These are phyloP conservation scores for Phytopythium cucurbitacearum DNA, from an alignment of 352 stramenopile species.

Conservation along the genomic window DNA sequence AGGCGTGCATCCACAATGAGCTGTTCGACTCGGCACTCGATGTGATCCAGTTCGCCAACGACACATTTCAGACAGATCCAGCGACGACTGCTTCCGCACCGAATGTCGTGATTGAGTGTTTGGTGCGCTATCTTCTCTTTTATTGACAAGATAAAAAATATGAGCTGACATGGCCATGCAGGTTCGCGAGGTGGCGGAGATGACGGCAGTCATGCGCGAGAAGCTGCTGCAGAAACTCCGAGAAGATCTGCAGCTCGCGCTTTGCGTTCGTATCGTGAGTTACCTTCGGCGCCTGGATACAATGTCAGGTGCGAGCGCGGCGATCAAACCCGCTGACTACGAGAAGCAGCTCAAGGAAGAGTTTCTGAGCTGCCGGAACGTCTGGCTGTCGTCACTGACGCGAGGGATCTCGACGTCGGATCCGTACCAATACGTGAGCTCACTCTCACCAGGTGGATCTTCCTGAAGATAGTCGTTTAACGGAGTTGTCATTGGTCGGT, in stretches of 20 bases:
- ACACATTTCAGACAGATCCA: constrained; percentile 46
- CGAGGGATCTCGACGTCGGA: constrained; percentile 49
- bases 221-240: constrained; percentile 82
- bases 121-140: constrained; percentile 24
- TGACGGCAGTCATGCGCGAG: constrained; percentile 54
- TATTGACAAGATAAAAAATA: no score
- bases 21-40: constrained; percentile 96
- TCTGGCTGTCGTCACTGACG: constrained; percentile 68
- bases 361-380: constrained; percentile 74
- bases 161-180: constrained; percentile 1
- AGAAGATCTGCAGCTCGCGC: constrained; percentile 71
- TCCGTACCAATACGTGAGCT: constrained; percentile 80
- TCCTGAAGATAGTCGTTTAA: neutral
- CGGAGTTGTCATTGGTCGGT: neutral
- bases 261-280: constrained; percentile 79
- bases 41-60: constrained; percentile 90
- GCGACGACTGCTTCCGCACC: constrained; percentile 5
- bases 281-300: constrained; percentile 74
- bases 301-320: constrained; percentile 15
- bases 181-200: constrained; percentile 61
- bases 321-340: constrained; percentile 48
- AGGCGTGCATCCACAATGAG: constrained; percentile 95
- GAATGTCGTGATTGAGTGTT: constrained; percentile 63
- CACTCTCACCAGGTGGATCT: neutral
- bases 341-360: constrained; percentile 82